phyloP scores from a whole-genome alignment of 768 basidiomycete species.

The Suillus lakei region DNA sequence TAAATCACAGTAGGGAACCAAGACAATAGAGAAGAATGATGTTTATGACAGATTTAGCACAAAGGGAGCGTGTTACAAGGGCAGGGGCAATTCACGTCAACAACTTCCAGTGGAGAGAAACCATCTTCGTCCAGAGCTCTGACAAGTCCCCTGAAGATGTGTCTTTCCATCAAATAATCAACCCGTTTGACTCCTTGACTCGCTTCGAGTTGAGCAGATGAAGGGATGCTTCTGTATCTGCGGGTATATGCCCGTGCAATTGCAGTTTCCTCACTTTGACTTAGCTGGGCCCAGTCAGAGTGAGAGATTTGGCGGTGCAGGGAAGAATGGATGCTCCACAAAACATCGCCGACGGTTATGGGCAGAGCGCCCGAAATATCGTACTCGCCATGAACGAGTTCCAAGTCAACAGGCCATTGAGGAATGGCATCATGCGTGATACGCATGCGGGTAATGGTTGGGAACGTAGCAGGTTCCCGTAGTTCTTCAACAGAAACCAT shows the following conservation, averaged over 20 bases:
- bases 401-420: conserved; percentile 64
- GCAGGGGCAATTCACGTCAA: conserved; percentile 21
- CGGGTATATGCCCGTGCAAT: conserved; percentile 43
- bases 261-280: conserved; percentile 30
- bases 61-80: background rate
- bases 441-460: conserved; percentile 55
- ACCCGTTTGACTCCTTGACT: conserved; percentile 44
- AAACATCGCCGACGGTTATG: conserved; percentile 63
- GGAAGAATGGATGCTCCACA: conserved; percentile 52
- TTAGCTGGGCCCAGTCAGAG: conserved; percentile 39
- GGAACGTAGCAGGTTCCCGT: conserved; percentile 57
- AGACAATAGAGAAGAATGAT: background rate
- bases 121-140: conserved; percentile 35
- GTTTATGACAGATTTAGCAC: background rate
- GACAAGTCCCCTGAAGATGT: conserved; percentile 42
- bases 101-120: conserved; percentile 33
- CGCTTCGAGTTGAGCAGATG: conserved; percentile 36
- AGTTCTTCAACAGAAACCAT: conserved; percentile 51
- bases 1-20: background rate
- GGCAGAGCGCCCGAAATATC: conserved; percentile 35
- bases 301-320: conserved; percentile 48
- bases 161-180: conserved; percentile 42
- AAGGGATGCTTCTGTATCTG: conserved; percentile 35
- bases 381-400: conserved; percentile 39
- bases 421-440: conserved; percentile 61